A percentile compares a stretch with the other conserved stretches of the same genome.
phyloP scores from a whole-genome alignment of 768 basidiomycete species.

The Clavulina sp. region DNA sequence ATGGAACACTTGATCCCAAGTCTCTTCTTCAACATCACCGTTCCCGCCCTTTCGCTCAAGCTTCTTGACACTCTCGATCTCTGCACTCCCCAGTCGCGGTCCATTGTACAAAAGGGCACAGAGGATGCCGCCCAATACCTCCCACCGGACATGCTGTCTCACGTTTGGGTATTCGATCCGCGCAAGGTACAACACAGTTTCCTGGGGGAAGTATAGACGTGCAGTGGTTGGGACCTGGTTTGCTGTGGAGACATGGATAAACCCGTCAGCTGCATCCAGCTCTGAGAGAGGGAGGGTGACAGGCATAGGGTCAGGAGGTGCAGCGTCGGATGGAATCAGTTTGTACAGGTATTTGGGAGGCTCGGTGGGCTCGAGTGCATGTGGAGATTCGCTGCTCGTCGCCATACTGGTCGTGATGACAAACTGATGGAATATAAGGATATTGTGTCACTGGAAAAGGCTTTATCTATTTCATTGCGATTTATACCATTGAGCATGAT shows the following conservation, averaged over 20 bases:
- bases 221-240: conserved; percentile 22
- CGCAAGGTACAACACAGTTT: too few species aligned
- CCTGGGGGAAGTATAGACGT: not conserved
- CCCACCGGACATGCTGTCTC: too few species aligned
- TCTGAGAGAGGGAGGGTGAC: conserved; percentile 22
- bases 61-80: too few species aligned
- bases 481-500: too few species aligned
- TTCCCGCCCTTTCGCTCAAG: too few species aligned
- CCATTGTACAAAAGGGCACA: too few species aligned
- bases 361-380: not conserved
- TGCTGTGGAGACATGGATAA: conserved; percentile 30
- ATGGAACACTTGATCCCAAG: not conserved
- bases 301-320: conserved; percentile 20
- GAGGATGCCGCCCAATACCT: too few species aligned
- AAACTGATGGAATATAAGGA: too few species aligned
- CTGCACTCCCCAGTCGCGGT: too few species aligned
- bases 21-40: not conserved
- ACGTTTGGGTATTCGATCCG: too few species aligned
- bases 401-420: conserved; percentile 1
- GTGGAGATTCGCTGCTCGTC: not conserved
- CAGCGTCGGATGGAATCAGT: conserved; percentile 20
- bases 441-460: too few species aligned
- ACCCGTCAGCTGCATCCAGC: conserved; percentile 27
- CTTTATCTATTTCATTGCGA: too few species aligned
- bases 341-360: conserved; percentile 28